phyloP scores from a whole-genome alignment of 2,329 filamentous ascomycete species.

The Taxawa tesnikishii region DNA sequence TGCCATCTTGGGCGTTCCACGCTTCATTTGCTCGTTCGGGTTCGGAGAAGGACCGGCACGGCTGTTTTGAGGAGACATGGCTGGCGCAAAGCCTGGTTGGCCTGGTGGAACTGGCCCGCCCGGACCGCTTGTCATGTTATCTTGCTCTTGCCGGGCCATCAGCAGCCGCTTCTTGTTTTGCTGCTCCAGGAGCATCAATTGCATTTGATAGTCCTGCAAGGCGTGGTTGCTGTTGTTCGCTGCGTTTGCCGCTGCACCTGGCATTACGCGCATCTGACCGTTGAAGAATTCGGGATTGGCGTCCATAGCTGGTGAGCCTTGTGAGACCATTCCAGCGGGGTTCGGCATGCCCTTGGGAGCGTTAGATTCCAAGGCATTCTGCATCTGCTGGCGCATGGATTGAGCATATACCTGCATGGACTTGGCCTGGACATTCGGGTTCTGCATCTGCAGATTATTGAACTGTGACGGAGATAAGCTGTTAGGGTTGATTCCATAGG shows the following conservation, averaged over 20 bases:
- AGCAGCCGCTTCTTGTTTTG: conserved; percentile 78
- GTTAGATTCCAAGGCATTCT: conserved; percentile 57
- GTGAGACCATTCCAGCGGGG: conserved; percentile 52
- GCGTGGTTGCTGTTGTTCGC: conserved; percentile 60
- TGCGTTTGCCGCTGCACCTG: conserved; percentile 15
- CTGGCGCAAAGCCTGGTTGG: conserved; percentile 28
- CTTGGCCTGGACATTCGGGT: conserved; percentile 57
- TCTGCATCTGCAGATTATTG: conserved; percentile 45
- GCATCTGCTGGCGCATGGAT: conserved; percentile 72
- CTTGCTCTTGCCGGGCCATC: conserved; percentile 73
- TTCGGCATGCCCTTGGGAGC: conserved; percentile 61
- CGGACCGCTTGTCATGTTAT: conserved; percentile 45
- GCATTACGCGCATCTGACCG: conserved; percentile 33
- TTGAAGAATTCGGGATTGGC: conserved; percentile 43
- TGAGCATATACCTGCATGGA: conserved; percentile 79
- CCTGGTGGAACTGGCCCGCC: conserved; percentile 35
- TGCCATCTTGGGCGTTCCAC: conserved; percentile 62
- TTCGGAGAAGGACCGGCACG: conserved; percentile 64
- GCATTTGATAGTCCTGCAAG: conserved; percentile 80
- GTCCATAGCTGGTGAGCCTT: conserved; percentile 69
- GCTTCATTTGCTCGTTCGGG: conserved; percentile 67
- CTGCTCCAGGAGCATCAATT: conserved; percentile 74
- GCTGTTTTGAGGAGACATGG: conserved; percentile 58
- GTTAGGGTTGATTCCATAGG: conserved; percentile 64
- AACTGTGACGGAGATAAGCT: conserved; percentile 67